Evolutionary conservation across 2,329 filamentous ascomycete species (phyloP).

Genomic region (Onygena corvina): DNA sequence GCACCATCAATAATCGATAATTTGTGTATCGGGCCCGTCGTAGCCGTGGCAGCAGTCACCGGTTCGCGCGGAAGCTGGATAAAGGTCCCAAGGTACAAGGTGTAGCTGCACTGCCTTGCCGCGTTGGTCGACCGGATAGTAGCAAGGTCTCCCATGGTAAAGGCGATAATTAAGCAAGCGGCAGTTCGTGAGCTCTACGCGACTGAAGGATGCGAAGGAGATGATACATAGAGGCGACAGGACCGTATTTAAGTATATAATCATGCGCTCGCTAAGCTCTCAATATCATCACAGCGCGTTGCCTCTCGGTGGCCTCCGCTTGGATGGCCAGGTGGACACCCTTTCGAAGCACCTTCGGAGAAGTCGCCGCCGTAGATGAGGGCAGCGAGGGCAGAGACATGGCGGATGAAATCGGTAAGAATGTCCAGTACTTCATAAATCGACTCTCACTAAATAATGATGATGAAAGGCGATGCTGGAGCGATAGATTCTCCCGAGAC

Average conservation of each 20-base stretch:
- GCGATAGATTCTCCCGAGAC: too few species aligned
- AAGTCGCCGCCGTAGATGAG: too few species aligned
- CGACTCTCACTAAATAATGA: too few species aligned
- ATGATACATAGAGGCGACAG: too few species aligned
- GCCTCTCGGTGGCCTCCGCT: neutral
- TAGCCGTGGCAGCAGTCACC: slow-evolving; percentile 39
- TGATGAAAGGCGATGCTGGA: too few species aligned
- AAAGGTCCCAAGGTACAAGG: slow-evolving; percentile 50
- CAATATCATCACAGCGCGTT: neutral
- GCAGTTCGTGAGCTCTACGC: too few species aligned
- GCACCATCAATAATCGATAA: slow-evolving; percentile 40
- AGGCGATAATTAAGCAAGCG: neutral
- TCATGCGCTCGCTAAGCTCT: neutral
- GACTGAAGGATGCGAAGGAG: too few species aligned
- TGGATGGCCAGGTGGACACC: too few species aligned
- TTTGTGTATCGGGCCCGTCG: slow-evolving; percentile 41
- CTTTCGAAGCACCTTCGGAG: too few species aligned
- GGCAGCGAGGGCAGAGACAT: too few species aligned
- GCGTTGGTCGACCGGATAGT: neutral
- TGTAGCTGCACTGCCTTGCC: slow-evolving; percentile 11
- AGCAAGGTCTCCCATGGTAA: neutral
- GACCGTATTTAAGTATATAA: neutral
- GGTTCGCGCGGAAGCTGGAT: slow-evolving; percentile 42
- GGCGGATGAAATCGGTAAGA: too few species aligned
- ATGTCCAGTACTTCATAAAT: too few species aligned